A percentile compares a stretch with the other conserved stretches of the same genome.
These are phyloP conservation scores for Nigrospora osmanthi DNA, from an alignment of 2,329 filamentous ascomycete genomes.

Conservation along the genomic window DNA sequence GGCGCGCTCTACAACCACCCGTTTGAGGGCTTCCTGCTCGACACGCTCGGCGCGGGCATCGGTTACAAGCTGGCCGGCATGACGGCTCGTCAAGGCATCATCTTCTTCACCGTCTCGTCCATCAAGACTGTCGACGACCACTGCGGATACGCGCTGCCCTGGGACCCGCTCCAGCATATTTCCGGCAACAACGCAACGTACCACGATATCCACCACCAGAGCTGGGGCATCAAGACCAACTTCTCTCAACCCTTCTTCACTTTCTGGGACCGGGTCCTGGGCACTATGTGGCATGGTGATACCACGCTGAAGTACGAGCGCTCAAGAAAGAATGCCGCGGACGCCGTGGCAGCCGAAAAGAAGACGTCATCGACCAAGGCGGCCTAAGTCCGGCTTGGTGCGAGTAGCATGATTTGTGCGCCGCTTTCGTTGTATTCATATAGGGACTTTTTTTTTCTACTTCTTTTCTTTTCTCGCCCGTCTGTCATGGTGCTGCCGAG, in stretches of 20 bases:
- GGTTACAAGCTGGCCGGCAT: conserved; percentile 76
- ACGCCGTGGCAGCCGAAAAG: conserved; percentile 38
- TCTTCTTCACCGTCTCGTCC: conserved; percentile 81
- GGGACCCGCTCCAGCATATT: conserved; percentile 85
- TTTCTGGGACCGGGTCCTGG: conserved; percentile 80
- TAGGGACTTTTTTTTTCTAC: background rate
- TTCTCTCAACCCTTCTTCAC: conserved; percentile 91
- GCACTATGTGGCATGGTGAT: conserved; percentile 74
- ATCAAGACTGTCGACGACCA: conserved; percentile 98
- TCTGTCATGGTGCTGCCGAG: too few species aligned
- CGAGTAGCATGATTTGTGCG: background rate
- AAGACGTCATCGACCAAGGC: conserved; percentile 20
- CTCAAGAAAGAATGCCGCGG: conserved; percentile 30
- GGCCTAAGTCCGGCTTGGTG: background rate
- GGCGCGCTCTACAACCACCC: conserved; percentile 97
- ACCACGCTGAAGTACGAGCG: conserved; percentile 33
- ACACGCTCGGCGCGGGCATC: conserved; percentile 79
- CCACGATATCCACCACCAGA: conserved; percentile 97
- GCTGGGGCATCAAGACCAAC: conserved; percentile 97
- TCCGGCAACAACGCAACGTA: conserved; percentile 95
- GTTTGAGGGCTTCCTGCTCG: conserved; percentile 85
- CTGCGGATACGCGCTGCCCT: conserved; percentile 92
- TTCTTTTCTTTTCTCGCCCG: too few species aligned
- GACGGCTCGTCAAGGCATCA: conserved; percentile 79
- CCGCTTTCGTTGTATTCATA: background rate